These are phyloP conservation scores for Eucalyptus pauciflora DNA, from an alignment of 345 rosid species.

Conservation along the genomic window DNA sequence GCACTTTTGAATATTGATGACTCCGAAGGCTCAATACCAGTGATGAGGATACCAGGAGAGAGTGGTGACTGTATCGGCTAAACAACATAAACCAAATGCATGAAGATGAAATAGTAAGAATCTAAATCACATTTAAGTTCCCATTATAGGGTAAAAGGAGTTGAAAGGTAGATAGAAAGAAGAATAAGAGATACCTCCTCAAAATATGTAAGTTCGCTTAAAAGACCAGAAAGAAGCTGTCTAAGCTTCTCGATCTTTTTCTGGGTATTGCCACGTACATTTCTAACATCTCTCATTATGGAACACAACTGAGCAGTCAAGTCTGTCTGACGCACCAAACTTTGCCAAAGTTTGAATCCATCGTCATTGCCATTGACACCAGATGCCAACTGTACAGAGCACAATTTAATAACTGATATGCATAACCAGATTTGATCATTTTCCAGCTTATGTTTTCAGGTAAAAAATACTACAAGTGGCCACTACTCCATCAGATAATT, in stretches of 20 bases:
- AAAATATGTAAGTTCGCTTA: slow-evolving; percentile 93
- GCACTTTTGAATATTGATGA: slow-evolving; percentile 94
- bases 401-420: background rate
- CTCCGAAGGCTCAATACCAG: slow-evolving; percentile 88
- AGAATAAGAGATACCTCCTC: slow-evolving; percentile 56
- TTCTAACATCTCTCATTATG: slow-evolving; percentile 80
- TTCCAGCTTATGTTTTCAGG: background rate
- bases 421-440: background rate
- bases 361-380: slow-evolving; percentile 55
- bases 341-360: slow-evolving; percentile 81
- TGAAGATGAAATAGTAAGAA: background rate
- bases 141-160: background rate
- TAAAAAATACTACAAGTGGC: background rate
- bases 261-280: slow-evolving; percentile 96
- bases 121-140: background rate
- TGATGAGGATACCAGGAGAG: slow-evolving; percentile 63
- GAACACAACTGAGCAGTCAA: slow-evolving; percentile 92
- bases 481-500: background rate
- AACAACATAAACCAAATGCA: background rate
- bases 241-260: slow-evolving; percentile 96
- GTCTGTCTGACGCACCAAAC: slow-evolving; percentile 89
- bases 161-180: background rate
- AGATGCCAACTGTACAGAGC: slow-evolving; percentile 43
- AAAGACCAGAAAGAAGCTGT: slow-evolving; percentile 92
- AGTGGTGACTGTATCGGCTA: slow-evolving; percentile 93